Percentiles rank a stretch among this genome's conserved stretches.
Evolutionary conservation across 2,329 filamentous ascomycete genomes (phyloP).

Genomic region (Fusarium torulosum): DNA sequence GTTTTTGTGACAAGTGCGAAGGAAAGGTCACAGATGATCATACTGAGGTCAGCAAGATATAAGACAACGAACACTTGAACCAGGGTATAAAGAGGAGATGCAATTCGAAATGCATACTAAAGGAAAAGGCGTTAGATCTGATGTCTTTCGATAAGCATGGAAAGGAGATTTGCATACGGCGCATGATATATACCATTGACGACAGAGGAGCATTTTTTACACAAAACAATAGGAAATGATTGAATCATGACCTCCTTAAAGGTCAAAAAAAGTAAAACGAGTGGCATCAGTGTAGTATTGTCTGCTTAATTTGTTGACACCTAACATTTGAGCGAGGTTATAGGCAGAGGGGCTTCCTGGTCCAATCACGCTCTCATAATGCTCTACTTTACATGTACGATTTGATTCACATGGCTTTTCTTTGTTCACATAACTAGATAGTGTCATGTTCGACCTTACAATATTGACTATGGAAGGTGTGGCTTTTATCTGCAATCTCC

Average conservation of each 20-base stretch:
- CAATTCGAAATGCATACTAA: conserved; percentile 1
- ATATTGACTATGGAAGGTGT: too few relatives aligned
- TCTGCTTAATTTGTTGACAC: neutral
- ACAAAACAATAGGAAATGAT: neutral
- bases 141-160: conserved; percentile 27
- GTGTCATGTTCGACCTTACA: too few relatives aligned
- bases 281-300: too few relatives aligned
- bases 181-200: conserved; percentile 25
- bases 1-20: neutral
- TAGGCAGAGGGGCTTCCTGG: too few relatives aligned
- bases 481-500: too few relatives aligned
- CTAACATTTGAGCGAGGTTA: too few relatives aligned
- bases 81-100: neutral
- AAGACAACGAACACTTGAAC: neutral
- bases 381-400: too few relatives aligned
- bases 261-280: too few relatives aligned
- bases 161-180: conserved; percentile 9
- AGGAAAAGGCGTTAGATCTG: conserved; percentile 28
- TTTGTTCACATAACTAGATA: too few relatives aligned
- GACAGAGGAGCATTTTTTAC: neutral
- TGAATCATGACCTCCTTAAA: neutral
- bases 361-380: too few relatives aligned
- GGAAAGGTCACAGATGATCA: conserved; percentile 3
- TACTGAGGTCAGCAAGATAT: neutral
- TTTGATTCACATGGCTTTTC: too few relatives aligned